Evolutionary conservation across 139 green algal species (phyloP).

Genomic region (Deuterostichococcus epilithicus): DNA sequence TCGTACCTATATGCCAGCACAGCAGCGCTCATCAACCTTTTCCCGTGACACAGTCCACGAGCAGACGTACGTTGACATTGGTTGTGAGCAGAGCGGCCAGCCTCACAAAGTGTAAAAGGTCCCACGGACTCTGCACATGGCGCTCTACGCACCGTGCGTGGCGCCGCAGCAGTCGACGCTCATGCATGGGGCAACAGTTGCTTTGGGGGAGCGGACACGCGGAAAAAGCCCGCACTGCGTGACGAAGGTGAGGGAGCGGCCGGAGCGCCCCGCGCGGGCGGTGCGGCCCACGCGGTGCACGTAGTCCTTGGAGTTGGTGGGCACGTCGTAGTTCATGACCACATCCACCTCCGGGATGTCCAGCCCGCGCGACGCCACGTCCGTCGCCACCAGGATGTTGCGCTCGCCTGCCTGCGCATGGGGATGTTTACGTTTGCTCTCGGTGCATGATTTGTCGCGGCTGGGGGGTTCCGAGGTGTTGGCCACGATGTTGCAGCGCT

Average conservation of each 20-base stretch:
- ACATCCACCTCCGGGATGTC: conserved; percentile 95
- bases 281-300: conserved; percentile 95
- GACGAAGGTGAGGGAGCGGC: conserved; percentile 87
- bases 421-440: too few relatives aligned
- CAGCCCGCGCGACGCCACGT: conserved; percentile 87
- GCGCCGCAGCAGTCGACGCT: too few relatives aligned
- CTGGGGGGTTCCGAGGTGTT: too few relatives aligned
- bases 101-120: too few relatives aligned
- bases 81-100: neutral
- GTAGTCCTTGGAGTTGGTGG: conserved; percentile 94
- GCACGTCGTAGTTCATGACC: conserved; percentile 97
- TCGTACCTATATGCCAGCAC: conserved; percentile 73
- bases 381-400: conserved; percentile 81
- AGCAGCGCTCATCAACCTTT: neutral
- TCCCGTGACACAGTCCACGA: neutral
- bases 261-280: conserved; percentile 86
- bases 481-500: too few relatives aligned
- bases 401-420: conserved; percentile 70
- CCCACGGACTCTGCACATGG: too few relatives aligned
- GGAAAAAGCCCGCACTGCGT: conserved; percentile 75
- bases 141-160: too few relatives aligned
- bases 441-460: too few relatives aligned
- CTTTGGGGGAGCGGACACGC: too few relatives aligned
- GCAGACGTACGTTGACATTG: too few relatives aligned
- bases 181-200: too few relatives aligned